Evolutionary conservation across 805 yeast genomes (phyloP), one percentile per base, ranked within the genome.

Genomic region (Candida tallmaniae): DNA sequence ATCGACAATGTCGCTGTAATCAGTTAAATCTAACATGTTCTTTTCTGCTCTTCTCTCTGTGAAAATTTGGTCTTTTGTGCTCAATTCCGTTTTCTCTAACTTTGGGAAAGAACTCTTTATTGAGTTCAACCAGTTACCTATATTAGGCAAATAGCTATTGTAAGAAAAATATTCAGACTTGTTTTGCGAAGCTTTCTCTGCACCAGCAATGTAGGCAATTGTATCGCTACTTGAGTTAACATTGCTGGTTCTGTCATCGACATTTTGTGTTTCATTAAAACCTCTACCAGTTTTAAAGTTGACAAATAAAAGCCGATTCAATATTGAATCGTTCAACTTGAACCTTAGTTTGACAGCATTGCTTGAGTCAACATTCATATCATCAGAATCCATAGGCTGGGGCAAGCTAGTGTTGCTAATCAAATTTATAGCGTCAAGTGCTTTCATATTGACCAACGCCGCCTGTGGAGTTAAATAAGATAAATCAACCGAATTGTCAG

Each of bases 51-150:
- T 44, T 34, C 60, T 65, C 34, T 58, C 61, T 3, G 54, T 49
- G n/a, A 48, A 47, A 12, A 61, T 51, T 38, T 60, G 66, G 32
- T 61, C 68, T 31, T 55, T 60, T 26, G 62, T 64, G 26, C 65
- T 55, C 16, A 63, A 37, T 19, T 51, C 55, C 10, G 35, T 34
- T 28, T 48, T 53, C n/a, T 31, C 23, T 20, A 31, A 18, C 21
- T 27, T 26, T 2, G 70, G 70, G 11, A 61, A 43, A 2, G 60
- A 48, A 17, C 55, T 53, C 12, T 22, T 23, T 28, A 63, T 35
- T 20, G 34, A 29, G 3, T 17, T 22, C 12, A 39, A 11, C 50
- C 50, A 47, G 3, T 18, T 13, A 20, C 35, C 42, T 26, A 42
- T 39, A 3, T 25, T 20, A 11, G 9, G 9, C 19, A 29, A 20